These are phyloP conservation scores for Candida hungchunana DNA, from an alignment of 805 yeast species.

Conservation along the genomic window DNA sequence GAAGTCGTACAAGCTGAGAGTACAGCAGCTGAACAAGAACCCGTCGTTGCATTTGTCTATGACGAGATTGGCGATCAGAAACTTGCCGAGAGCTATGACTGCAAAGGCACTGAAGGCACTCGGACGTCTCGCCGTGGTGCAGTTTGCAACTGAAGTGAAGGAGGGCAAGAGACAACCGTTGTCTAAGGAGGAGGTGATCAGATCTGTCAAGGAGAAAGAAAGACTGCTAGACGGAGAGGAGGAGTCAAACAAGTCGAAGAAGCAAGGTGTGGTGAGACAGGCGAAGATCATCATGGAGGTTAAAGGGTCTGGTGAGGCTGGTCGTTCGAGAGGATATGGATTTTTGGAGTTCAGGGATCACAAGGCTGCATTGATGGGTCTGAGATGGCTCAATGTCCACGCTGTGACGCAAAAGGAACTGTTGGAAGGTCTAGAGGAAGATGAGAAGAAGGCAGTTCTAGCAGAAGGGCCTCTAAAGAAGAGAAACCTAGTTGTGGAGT, in stretches of 20 bases:
- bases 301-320: constrained; percentile 80
- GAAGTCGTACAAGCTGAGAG: constrained; percentile 79
- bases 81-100: constrained; percentile 88
- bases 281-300: constrained; percentile 91
- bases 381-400: constrained; percentile 96
- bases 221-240: constrained; percentile 37
- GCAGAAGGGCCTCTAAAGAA: constrained; percentile 46
- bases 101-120: constrained; percentile 84
- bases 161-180: constrained; percentile 73
- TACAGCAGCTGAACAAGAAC: constrained; percentile 84
- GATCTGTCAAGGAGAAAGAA: constrained; percentile 69
- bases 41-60: constrained; percentile 90
- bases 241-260: constrained; percentile 58
- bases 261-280: constrained; percentile 88
- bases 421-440: constrained; percentile 62
- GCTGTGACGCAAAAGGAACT: constrained; percentile 71
- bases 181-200: constrained; percentile 78
- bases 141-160: constrained; percentile 87
- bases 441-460: constrained; percentile 54
- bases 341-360: constrained; percentile 92
- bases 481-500: constrained; percentile 85
- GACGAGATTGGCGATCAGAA: constrained; percentile 92
- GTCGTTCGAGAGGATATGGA: constrained; percentile 96
- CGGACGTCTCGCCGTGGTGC: constrained; percentile 91
- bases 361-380: constrained; percentile 88